A percentile compares a stretch with the other conserved stretches of the same genome.
phyloP scores from a whole-genome alignment of 2,329 filamentous ascomycete genomes.

The Bipolaris victoriae region DNA sequence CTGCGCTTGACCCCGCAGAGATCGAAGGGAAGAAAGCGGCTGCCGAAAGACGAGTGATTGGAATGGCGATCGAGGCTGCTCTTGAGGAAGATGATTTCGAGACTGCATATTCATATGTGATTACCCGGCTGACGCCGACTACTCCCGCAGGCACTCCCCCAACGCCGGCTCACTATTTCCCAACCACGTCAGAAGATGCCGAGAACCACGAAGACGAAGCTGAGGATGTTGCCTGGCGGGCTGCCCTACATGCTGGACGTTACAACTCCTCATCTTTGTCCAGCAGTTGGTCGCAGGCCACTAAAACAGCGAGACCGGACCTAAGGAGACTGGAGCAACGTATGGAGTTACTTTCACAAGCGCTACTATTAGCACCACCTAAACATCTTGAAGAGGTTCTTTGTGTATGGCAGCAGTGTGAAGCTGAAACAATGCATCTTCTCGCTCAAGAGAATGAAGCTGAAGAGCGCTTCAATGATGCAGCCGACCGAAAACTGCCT shows the following conservation, averaged over 20 bases:
- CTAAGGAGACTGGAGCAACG: conserved; percentile 78
- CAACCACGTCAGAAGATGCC: conserved; percentile 34
- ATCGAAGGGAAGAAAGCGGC: conserved; percentile 45
- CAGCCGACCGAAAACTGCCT: conserved; percentile 63
- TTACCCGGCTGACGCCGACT: conserved; percentile 66
- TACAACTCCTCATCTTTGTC: conserved; percentile 58
- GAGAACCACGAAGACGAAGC: conserved; percentile 34
- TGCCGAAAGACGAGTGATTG: conserved; percentile 71
- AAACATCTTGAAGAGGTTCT: conserved; percentile 75
- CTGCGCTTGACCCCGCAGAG: conserved; percentile 24
- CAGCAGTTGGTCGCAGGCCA: conserved; percentile 47
- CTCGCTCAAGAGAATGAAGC: conserved; percentile 70
- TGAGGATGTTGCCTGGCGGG: conserved; percentile 78
- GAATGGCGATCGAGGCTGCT: conserved; percentile 81
- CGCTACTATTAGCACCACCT: conserved; percentile 74
- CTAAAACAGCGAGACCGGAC: conserved; percentile 58
- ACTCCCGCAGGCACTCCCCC: conserved; percentile 30
- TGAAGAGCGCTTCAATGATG: conserved; percentile 73
- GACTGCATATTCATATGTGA: conserved; percentile 83
- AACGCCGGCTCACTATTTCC: conserved; percentile 31
- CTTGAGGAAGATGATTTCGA: conserved; percentile 81
- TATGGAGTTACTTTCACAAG: conserved; percentile 78
- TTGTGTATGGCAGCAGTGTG: conserved; percentile 75
- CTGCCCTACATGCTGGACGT: conserved; percentile 77
- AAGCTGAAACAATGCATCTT: conserved; percentile 74